Percentiles rank a stretch among this genome's conserved stretches.
phyloP scores from a whole-genome alignment of 2,329 filamentous ascomycete genomes.

The Lachnellula arida region DNA sequence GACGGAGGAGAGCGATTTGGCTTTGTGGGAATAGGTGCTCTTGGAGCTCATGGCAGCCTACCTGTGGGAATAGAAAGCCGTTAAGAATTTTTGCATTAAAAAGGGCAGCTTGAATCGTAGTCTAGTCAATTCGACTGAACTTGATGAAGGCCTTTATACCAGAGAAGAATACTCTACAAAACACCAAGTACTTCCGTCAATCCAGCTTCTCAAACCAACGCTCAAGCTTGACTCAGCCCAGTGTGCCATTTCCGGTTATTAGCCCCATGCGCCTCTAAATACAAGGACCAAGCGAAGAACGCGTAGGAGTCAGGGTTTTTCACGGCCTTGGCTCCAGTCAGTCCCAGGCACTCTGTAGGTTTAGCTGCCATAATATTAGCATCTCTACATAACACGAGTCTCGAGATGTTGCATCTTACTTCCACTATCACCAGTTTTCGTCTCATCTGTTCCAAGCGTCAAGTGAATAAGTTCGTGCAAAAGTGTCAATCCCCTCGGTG shows the following conservation, averaged over 20 bases:
- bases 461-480: slow-evolving; percentile 1
- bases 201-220: background rate
- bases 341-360: background rate
- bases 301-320: background rate
- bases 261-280: background rate
- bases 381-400: background rate
- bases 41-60: background rate
- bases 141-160: background rate
- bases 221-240: background rate
- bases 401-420: background rate
- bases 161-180: background rate
- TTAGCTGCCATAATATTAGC: background rate
- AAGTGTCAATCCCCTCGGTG: background rate
- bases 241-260: background rate
- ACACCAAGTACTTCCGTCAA: background rate
- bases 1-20: background rate
- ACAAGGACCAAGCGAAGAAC: background rate
- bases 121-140: too few species aligned
- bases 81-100: too few species aligned
- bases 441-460: background rate
- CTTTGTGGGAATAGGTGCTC: background rate
- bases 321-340: background rate
- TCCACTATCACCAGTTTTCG: background rate
- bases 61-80: background rate
- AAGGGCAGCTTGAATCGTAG: too few species aligned